These are phyloP conservation scores for Amaranthus tricolor DNA, from an alignment of 179 eudicot species.

Conservation along the genomic window DNA sequence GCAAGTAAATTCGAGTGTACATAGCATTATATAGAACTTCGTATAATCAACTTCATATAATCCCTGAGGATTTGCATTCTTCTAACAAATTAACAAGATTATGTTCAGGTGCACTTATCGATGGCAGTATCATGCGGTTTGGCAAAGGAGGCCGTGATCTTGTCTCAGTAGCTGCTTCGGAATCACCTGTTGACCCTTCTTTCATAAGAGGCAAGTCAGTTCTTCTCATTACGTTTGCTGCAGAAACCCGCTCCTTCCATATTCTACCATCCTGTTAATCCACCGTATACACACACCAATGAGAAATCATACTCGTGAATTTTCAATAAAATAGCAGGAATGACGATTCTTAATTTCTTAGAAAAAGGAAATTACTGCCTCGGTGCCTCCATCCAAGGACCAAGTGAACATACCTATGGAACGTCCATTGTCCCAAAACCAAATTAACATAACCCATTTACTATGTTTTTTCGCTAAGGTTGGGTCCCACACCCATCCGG, in stretches of 20 bases:
- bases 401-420: no score
- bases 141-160: slow-evolving; percentile 30
- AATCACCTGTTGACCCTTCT: slow-evolving; percentile 35
- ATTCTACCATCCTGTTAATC: slow-evolving; percentile 56
- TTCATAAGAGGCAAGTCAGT: slow-evolving; percentile 48
- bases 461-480: no score
- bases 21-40: background rate
- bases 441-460: no score
- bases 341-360: background rate
- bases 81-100: slow-evolving; percentile 61
- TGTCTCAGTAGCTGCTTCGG: slow-evolving; percentile 25
- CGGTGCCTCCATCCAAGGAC: no score
- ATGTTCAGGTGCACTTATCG: slow-evolving; percentile 79
- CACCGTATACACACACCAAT: slow-evolving; percentile 3
- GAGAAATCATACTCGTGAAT: background rate
- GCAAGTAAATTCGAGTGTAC: slow-evolving; percentile 6
- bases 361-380: no score
- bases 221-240: slow-evolving; percentile 49
- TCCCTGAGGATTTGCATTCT: slow-evolving; percentile 49
- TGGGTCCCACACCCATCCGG: no score
- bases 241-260: slow-evolving; percentile 67
- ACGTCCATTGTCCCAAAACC: no score
- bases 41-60: slow-evolving; percentile 18
- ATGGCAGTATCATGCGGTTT: slow-evolving; percentile 60
- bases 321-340: background rate